Conservation (phyloP, 2,329 filamentous ascomycete genomes). For the Scleromitrula shiraiana region DNA sequence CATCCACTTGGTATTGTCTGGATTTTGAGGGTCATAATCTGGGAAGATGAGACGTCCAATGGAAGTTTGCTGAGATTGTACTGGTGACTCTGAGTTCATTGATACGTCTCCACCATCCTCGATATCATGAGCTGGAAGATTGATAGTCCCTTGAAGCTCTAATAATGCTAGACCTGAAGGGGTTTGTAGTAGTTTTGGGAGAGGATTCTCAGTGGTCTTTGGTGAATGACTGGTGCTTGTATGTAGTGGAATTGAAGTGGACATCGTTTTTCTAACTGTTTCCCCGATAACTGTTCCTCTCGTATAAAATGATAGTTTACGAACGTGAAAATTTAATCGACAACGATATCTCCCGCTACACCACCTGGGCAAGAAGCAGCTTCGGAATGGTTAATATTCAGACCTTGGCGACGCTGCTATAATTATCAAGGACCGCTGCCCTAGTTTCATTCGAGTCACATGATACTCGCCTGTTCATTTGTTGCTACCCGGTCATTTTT, state of each 20-base stretch:
- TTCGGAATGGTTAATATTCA: too few relatives aligned
- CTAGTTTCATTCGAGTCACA: background rate
- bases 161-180: conserved; percentile 83
- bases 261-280: background rate
- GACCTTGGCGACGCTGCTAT: too few relatives aligned
- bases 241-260: conserved; percentile 1
- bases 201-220: conserved; percentile 35
- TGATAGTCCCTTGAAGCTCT: conserved; percentile 88
- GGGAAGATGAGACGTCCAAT: conserved; percentile 75
- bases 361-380: too few relatives aligned
- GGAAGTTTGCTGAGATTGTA: conserved; percentile 40
- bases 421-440: background rate
- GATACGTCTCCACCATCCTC: conserved; percentile 21
- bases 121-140: conserved; percentile 49
- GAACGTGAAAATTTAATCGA: too few relatives aligned
- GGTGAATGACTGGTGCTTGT: background rate
- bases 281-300: background rate
- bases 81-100: conserved; percentile 10
- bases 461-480: conserved; percentile 5
- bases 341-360: too few relatives aligned
- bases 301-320: background rate
- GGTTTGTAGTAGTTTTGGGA: conserved; percentile 79
- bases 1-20: conserved; percentile 68
- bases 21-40: conserved; percentile 52
- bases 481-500: background rate